Evolutionary conservation across 2,329 filamentous ascomycete genomes (phyloP).

Genomic region (Cercospora sesami): DNA sequence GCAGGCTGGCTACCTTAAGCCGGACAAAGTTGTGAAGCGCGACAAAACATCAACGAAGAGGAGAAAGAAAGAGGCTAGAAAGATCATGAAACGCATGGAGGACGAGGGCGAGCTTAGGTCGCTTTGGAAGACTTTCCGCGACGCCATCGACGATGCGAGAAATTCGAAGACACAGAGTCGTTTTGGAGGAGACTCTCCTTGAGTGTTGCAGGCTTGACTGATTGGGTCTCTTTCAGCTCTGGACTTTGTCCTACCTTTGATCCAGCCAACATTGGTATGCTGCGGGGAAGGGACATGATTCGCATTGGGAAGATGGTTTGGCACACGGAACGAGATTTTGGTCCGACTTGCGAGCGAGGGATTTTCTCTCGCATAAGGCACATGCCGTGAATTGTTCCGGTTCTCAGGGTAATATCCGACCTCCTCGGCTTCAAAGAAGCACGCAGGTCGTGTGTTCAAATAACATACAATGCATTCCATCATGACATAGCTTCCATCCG

Average conservation of each 20-base stretch:
- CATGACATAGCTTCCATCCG: not conserved
- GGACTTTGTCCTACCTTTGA: not conserved
- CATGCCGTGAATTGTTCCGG: not conserved
- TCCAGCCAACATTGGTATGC: not conserved
- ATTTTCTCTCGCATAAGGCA: not conserved
- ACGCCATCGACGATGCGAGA: slow-evolving; percentile 60
- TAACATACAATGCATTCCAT: not conserved
- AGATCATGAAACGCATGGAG: slow-evolving; percentile 66
- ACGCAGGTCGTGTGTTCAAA: not conserved
- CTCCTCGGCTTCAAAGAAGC: not conserved
- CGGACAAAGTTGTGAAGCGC: slow-evolving; percentile 60
- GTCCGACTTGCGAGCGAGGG: not conserved
- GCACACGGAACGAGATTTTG: not conserved
- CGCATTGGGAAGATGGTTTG: not conserved
- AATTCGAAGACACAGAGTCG: slow-evolving; percentile 46
- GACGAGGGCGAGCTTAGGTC: slow-evolving; percentile 58
- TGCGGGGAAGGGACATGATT: not conserved
- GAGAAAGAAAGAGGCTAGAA: slow-evolving; percentile 60
- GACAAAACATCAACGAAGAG: slow-evolving; percentile 62
- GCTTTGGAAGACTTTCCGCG: slow-evolving; percentile 67
- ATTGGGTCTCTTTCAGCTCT: not conserved
- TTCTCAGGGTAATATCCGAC: not conserved
- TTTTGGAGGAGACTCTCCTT: slow-evolving; percentile 15
- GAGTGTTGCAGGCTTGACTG: not conserved
- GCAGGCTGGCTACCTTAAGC: slow-evolving; percentile 57